Conservation (phyloP, 2,329 filamentous ascomycete genomes). For the Lasiodiplodia hormozganensis region DNA sequence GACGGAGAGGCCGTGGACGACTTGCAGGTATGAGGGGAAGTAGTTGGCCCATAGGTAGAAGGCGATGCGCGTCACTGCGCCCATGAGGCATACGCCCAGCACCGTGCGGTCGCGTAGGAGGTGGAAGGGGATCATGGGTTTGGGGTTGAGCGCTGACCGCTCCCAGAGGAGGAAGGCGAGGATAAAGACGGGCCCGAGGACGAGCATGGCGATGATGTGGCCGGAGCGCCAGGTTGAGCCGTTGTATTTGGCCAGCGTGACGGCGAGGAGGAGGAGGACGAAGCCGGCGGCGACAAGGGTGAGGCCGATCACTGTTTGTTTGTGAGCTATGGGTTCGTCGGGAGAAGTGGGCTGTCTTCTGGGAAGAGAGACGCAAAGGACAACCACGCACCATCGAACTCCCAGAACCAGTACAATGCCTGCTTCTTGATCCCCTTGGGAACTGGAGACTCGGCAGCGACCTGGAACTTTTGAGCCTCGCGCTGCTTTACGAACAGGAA, state of each 20-base stretch:
- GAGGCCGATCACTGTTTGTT: background rate
- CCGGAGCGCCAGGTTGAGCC: constrained; percentile 41
- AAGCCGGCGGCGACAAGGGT: background rate
- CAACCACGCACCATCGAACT: background rate
- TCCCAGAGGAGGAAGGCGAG: constrained; percentile 49
- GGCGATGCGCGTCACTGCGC: constrained; percentile 36
- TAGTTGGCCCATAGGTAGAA: constrained; percentile 45
- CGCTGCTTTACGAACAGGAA: background rate
- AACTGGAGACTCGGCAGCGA: background rate
- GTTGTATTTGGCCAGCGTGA: background rate
- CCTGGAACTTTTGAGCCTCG: background rate
- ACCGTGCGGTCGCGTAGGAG: constrained; percentile 59
- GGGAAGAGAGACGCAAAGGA: background rate
- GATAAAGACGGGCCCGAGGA: constrained; percentile 46
- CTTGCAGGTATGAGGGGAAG: constrained; percentile 43
- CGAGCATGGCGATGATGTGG: constrained; percentile 51
- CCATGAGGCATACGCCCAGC: constrained; percentile 58
- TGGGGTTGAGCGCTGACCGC: constrained; percentile 43
- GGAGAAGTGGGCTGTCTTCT: background rate
- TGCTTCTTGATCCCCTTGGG: background rate
- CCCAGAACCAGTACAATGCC: background rate
- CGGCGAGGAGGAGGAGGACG: background rate
- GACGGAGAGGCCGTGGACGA: constrained; percentile 36
- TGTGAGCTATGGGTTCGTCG: background rate
- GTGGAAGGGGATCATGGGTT: constrained; percentile 51